Conservation (phyloP, 1,284 basidiomycete genomes). For the Omphalotus olearius region DNA sequence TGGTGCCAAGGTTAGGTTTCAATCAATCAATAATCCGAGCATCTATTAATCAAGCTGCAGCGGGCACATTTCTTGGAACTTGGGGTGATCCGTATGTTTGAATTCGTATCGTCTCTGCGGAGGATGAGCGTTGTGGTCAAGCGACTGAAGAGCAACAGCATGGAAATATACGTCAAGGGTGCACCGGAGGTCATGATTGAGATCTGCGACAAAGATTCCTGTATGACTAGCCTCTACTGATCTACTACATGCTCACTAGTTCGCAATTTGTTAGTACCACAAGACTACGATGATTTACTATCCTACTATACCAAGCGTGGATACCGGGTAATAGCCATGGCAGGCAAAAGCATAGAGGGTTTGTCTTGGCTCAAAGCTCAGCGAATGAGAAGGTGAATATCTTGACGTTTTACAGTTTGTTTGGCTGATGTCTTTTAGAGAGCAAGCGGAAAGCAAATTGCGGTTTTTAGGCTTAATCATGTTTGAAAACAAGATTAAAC, state of each 20-base stretch:
- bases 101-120: slow-evolving; percentile 91
- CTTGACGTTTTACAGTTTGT: not conserved
- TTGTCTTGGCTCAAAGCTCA: slow-evolving; percentile 98
- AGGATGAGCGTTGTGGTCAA: slow-evolving; percentile 99
- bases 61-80: slow-evolving; percentile 95
- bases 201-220: slow-evolving; percentile 86
- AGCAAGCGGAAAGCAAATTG: slow-evolving; percentile 90
- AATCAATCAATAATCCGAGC: not conserved
- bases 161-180: slow-evolving; percentile 99
- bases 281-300: slow-evolving; percentile 95
- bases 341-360: slow-evolving; percentile 92
- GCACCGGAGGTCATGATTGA: slow-evolving; percentile 98
- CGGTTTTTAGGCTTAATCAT: slow-evolving; percentile 95
- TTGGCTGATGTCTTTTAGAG: slow-evolving; percentile 43
- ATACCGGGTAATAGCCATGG: slow-evolving; percentile 97
- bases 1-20: slow-evolving; percentile 57
- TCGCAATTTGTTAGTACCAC: slow-evolving; percentile 62
- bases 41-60: slow-evolving; percentile 32
- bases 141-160: slow-evolving; percentile 86
- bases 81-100: slow-evolving; percentile 94
- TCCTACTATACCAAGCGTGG: slow-evolving; percentile 98
- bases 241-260: slow-evolving; percentile 1
- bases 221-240: slow-evolving; percentile 43
- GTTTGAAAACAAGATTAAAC: slow-evolving; percentile 98
- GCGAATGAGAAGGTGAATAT: slow-evolving; percentile 80